These are phyloP conservation scores for Pseudogymnoascus sp. DNA, from an alignment of 2,329 filamentous ascomycete species.

Conservation along the genomic window DNA sequence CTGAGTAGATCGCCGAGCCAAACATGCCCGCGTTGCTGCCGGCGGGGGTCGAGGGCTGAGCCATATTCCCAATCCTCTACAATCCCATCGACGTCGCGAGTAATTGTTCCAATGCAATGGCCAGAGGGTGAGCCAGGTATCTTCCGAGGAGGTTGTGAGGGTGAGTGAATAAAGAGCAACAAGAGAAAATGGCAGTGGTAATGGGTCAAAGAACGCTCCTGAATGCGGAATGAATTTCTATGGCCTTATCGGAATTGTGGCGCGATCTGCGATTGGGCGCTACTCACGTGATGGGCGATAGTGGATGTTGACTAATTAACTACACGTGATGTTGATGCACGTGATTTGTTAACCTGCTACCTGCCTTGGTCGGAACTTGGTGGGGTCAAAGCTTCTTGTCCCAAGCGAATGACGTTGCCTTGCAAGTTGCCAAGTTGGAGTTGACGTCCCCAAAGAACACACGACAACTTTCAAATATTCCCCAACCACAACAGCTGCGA, in stretches of 20 bases:
- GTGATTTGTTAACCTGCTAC: background rate
- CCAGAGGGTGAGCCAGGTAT: background rate
- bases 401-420: conserved; percentile 7
- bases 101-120: background rate
- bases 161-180: background rate
- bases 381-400: conserved; percentile 11
- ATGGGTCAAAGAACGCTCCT: conserved; percentile 2
- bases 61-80: conserved; percentile 28
- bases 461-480: conserved; percentile 5
- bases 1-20: conserved; percentile 30
- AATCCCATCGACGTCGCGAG: background rate
- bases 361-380: conserved; percentile 20
- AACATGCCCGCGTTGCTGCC: conserved; percentile 34
- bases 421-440: conserved; percentile 7
- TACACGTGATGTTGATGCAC: background rate
- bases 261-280: background rate
- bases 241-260: conserved; percentile 7
- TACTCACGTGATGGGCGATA: background rate
- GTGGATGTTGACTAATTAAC: background rate
- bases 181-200: background rate
- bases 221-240: conserved; percentile 3
- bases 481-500: background rate
- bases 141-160: background rate
- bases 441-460: conserved; percentile 2
- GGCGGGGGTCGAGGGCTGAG: conserved; percentile 38